Conservation (phyloP, 164 flowering plant species). For the Annona cherimola region DNA sequence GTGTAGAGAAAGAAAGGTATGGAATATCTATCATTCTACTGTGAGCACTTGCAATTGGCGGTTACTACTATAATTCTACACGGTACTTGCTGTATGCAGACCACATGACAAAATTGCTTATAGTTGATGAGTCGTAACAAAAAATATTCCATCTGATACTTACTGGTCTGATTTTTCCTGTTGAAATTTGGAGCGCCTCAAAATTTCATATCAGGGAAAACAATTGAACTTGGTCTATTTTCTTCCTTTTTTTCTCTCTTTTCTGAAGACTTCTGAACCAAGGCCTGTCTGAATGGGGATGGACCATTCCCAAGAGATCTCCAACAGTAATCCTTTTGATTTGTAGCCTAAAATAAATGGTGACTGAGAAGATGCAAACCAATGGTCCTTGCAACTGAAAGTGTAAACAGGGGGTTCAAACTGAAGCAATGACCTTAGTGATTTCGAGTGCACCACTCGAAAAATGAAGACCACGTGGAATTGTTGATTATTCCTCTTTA, state of each 20-base stretch:
- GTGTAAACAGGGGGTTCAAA: too few species aligned
- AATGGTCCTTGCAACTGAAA: too few species aligned
- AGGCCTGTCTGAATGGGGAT: neutral
- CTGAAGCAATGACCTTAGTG: too few species aligned
- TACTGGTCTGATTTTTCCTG: neutral
- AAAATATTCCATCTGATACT: neutral
- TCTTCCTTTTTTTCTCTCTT: too few species aligned
- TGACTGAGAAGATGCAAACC: too few species aligned
- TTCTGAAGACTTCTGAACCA: too few species aligned
- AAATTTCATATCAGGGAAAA: neutral
- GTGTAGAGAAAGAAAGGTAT: constrained; percentile 41
- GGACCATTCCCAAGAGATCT: neutral
- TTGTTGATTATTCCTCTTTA: too few species aligned
- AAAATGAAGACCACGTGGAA: too few species aligned
- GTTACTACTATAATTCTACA: neutral
- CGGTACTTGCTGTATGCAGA: neutral
- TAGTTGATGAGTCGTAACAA: neutral
- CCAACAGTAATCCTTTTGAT: neutral
- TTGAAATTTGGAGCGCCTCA: neutral
- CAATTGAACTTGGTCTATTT: too few species aligned
- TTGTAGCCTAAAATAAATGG: neutral
- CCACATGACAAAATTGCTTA: neutral
- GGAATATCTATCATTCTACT: neutral
- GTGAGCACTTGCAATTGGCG: neutral
- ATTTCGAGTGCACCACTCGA: too few species aligned